Percentiles rank a stretch among this genome's conserved stretches.
Evolutionary conservation across 208 protist genomes (phyloP).

Genomic region (Trypanosoma mega): DNA sequence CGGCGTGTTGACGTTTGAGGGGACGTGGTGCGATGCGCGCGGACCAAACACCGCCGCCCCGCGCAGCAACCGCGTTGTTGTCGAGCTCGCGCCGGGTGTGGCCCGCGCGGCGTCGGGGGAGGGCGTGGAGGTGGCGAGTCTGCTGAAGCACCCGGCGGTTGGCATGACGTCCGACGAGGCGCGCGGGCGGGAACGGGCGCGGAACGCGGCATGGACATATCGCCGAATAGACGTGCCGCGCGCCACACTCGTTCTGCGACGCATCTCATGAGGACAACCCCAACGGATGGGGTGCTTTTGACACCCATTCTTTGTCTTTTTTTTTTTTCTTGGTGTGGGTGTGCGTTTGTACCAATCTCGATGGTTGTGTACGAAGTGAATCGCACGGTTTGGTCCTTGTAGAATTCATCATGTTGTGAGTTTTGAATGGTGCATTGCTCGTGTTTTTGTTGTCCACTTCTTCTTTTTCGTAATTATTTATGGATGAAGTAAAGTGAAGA

Average conservation of each 20-base stretch:
- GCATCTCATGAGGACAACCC: constrained; percentile 18
- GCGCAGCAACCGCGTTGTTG: constrained; percentile 33
- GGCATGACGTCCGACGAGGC: constrained; percentile 71
- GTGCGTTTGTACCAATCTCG: background rate
- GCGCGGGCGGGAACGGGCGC: constrained; percentile 25
- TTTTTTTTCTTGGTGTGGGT: constrained; percentile 13
- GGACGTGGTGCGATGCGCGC: constrained; percentile 47
- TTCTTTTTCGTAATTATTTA: no score
- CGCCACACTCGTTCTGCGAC: constrained; percentile 29
- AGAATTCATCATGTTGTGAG: no score
- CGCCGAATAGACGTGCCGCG: constrained; percentile 46
- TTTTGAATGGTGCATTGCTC: no score
- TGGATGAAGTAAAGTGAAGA: no score
- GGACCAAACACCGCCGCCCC: background rate
- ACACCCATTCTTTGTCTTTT: constrained; percentile 8
- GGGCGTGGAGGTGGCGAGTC: constrained; percentile 42
- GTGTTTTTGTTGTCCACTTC: background rate
- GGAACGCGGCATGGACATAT: constrained; percentile 41
- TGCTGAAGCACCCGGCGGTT: constrained; percentile 51
- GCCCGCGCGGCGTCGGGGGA: background rate
- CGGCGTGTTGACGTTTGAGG: constrained; percentile 56
- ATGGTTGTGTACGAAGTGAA: background rate
- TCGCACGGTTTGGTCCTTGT: no score
- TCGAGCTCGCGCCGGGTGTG: constrained; percentile 31
- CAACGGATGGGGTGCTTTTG: background rate